Conservation (phyloP, 305 asterid genomes). For the Solanum hybrid region DNA sequence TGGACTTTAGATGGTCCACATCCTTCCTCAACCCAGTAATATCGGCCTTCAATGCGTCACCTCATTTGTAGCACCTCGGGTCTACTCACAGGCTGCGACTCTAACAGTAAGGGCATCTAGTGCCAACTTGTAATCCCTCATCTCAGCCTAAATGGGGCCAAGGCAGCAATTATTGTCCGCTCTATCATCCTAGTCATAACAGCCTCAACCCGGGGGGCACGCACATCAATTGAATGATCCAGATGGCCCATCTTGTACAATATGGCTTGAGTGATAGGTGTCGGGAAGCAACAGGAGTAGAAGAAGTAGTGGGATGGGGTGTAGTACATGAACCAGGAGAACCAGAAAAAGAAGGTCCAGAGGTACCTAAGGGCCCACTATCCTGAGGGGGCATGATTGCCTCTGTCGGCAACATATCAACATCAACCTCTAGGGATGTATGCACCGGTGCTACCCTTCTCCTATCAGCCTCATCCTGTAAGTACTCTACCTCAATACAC, state of each 20-base stretch:
- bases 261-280: background rate
- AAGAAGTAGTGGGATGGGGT: background rate
- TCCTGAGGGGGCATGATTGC: background rate
- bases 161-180: rapidly evolving
- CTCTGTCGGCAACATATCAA: background rate
- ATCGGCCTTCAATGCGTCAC: background rate
- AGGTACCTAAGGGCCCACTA: background rate
- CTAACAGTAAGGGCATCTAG: background rate
- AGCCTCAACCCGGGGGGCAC: background rate
- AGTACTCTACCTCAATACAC: background rate
- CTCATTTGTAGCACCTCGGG: background rate
- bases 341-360: background rate
- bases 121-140: background rate
- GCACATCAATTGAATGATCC: background rate
- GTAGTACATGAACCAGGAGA: background rate
- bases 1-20: background rate
- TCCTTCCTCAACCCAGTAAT: background rate
- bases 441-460: background rate
- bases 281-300: background rate
- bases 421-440: background rate
- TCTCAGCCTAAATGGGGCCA: background rate
- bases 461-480: background rate
- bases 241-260: background rate
- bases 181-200: no score
- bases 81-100: background rate